phyloP scores from a whole-genome alignment of 2,329 filamentous ascomycete genomes.

The Penicillium thymicola region DNA sequence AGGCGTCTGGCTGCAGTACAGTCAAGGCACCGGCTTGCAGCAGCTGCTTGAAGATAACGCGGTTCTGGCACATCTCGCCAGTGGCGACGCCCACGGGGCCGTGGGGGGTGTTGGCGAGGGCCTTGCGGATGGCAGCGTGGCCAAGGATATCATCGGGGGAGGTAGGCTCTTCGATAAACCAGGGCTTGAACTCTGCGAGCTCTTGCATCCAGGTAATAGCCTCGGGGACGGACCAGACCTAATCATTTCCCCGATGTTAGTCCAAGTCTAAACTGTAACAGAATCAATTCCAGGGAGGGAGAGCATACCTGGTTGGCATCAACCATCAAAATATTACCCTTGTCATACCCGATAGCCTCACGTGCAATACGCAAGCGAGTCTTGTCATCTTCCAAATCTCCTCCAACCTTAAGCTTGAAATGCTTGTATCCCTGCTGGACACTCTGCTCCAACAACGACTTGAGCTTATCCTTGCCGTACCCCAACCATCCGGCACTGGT shows the following conservation, averaged over 20 bases:
- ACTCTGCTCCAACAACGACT: slow-evolving; percentile 68
- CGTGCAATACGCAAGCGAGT: slow-evolving; percentile 69
- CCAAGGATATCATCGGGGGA: slow-evolving; percentile 86
- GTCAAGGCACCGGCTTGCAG: slow-evolving; percentile 77
- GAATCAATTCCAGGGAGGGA: neutral
- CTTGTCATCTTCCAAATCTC: slow-evolving; percentile 67
- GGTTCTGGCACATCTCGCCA: slow-evolving; percentile 94
- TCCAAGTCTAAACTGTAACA: too few species aligned
- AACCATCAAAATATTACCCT: slow-evolving; percentile 83
- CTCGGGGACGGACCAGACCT: slow-evolving; percentile 83
- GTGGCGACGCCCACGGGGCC: slow-evolving; percentile 79
- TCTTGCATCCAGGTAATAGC: slow-evolving; percentile 83
- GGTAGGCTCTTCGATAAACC: slow-evolving; percentile 95
- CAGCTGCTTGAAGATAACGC: slow-evolving; percentile 90
- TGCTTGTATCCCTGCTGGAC: slow-evolving; percentile 73
- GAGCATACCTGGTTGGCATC: slow-evolving; percentile 75
- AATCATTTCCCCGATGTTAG: neutral
- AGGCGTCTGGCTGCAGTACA: slow-evolving; percentile 86
- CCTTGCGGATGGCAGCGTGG: slow-evolving; percentile 79
- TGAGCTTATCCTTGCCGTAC: slow-evolving; percentile 85
- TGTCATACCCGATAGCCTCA: slow-evolving; percentile 76
- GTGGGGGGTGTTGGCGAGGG: slow-evolving; percentile 55
- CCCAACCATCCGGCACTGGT: slow-evolving; percentile 91
- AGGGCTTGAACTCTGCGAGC: slow-evolving; percentile 72
- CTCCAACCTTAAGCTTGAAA: slow-evolving; percentile 90